Evolutionary conservation across 2,329 filamentous ascomycete species (phyloP).

Genomic region (Aspergillus sp.): DNA sequence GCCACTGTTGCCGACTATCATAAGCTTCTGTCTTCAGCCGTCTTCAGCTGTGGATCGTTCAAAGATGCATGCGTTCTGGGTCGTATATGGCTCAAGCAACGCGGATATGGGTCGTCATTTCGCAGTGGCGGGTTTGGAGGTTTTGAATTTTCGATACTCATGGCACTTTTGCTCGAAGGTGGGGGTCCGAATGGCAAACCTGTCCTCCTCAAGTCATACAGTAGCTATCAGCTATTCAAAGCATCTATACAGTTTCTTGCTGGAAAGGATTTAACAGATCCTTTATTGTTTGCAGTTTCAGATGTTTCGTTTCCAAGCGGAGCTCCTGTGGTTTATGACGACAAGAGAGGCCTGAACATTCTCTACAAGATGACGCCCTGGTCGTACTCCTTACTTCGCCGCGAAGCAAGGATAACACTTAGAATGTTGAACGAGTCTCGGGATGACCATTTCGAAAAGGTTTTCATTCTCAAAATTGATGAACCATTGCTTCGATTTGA

Average conservation of each 20-base stretch:
- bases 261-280: conserved; percentile 69
- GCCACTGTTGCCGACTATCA: conserved; percentile 71
- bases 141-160: conserved; percentile 83
- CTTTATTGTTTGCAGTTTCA: conserved; percentile 49
- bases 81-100: conserved; percentile 83
- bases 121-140: conserved; percentile 82
- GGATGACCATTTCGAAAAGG: conserved; percentile 77
- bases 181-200: conserved; percentile 70
- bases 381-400: conserved; percentile 72
- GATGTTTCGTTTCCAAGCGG: conserved; percentile 38
- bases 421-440: conserved; percentile 71
- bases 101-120: conserved; percentile 72
- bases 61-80: conserved; percentile 83
- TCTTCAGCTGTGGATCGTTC: conserved; percentile 70
- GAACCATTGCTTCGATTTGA: conserved; percentile 57
- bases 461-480: conserved; percentile 69
- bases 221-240: conserved; percentile 92
- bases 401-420: conserved; percentile 73
- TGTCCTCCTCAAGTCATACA: conserved; percentile 75
- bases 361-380: conserved; percentile 87
- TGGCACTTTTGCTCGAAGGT: conserved; percentile 77
- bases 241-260: conserved; percentile 85
- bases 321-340: conserved; percentile 77
- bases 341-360: conserved; percentile 71
- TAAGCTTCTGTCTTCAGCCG: conserved; percentile 68